Base-by-base conservation (phyloP, 2,329 filamentous ascomycete species). In the Fusarium brevicatenulatum region DNA sequence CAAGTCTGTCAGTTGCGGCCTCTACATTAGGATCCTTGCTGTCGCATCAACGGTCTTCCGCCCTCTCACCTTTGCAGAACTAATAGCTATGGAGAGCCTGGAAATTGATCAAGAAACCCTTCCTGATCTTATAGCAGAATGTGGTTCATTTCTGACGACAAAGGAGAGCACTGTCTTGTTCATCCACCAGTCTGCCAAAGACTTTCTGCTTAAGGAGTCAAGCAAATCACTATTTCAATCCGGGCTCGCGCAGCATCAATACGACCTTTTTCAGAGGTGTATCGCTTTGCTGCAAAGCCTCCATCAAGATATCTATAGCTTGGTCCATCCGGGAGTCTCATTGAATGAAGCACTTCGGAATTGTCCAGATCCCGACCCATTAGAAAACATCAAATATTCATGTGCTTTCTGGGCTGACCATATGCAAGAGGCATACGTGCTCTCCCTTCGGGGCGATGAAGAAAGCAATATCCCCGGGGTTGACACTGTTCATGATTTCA, bases 1-100 rank as follows among this genome's bases (percentile, higher is more conserved):
- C 4, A 19, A 3, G 0, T 54, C 58, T 0, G 18, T 12, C 0
- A 54, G 30, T 3, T 6, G 9, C 0, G 39, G 32, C 0, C n/a
- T 36, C 2, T 56, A 56, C 9, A 36, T 56, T 0, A 37, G 25
- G 1, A 3, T 62, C 0, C 16, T 39, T 3, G 50, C 34, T 13
- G 5, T 34, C 1, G 13, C 18, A 0, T 44, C 37, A 7, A 61
- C 23, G 18, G 47, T 16, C 4, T 61, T 37, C 9, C 58, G 47
- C 0, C 58, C 58, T 37, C 18, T 61, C 0, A 61, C 30, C 0
- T 30, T 43, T 23, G 7, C 39, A 9, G 58, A 61, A 4, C 23
- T 54, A 0, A 54, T 25, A 15, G 30, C 47, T 4, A 54, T 54
- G 19, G 57, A 30, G 1, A 2, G 0, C 5, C 18, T 60, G 2